A percentile compares a stretch with the other conserved stretches of the same genome.
phyloP scores from a whole-genome alignment of 2,329 filamentous ascomycete species.

The Sporothrix phasma region DNA sequence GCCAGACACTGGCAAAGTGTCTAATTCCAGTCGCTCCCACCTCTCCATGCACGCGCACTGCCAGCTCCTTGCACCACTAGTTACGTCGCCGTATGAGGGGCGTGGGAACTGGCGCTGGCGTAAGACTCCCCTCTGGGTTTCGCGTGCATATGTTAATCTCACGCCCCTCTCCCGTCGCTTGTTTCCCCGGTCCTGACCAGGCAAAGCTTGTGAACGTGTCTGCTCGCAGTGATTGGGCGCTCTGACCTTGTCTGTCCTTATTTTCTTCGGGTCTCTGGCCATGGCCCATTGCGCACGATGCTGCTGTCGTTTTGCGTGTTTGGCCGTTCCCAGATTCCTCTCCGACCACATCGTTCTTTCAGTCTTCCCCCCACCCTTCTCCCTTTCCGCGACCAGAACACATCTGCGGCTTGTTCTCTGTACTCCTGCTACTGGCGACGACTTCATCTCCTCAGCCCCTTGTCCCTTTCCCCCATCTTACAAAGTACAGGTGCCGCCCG shows the following conservation, averaged over 20 bases:
- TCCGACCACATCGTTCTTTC: neutral
- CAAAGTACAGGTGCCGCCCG: neutral
- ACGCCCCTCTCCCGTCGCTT: neutral
- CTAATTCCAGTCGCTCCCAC: slow-evolving; percentile 6
- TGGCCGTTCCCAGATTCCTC: neutral
- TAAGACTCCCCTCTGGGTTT: neutral
- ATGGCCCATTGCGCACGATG: neutral
- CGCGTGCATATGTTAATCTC: neutral
- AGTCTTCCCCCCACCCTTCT: neutral
- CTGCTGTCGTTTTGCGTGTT: too few relatives aligned
- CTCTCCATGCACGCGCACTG: neutral
- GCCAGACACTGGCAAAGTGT: neutral
- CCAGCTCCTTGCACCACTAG: neutral
- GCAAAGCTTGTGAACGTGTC: slow-evolving; percentile 9
- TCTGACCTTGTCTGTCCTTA: neutral
- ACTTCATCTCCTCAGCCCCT: neutral
- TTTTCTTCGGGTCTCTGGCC: too few relatives aligned
- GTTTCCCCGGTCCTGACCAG: neutral
- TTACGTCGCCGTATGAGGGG: neutral
- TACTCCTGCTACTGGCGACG: neutral
- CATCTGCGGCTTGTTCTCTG: neutral
- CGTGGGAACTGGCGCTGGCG: neutral
- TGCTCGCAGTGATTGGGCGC: neutral
- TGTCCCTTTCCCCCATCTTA: neutral
- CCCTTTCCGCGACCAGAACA: neutral